Evolutionary conservation across 805 yeast species (phyloP), one percentile per base, ranked within the genome.

Genomic region (Wickerhamiella brachini): DNA sequence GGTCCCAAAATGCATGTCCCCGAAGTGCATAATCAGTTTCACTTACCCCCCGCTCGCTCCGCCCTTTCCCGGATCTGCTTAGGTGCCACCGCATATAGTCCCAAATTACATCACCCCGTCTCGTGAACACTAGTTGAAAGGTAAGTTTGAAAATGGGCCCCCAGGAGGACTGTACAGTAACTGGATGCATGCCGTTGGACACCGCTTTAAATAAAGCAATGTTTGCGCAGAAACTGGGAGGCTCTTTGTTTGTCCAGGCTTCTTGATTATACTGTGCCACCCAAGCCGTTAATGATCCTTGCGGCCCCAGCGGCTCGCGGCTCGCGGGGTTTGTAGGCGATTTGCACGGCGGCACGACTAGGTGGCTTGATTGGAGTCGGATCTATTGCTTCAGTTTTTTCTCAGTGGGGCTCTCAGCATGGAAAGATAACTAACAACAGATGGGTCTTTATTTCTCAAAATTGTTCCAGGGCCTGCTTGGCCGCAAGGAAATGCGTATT

Each of bases 371-470:
- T n/a, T n/a, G n/a, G n/a, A n/a, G n/a, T n/a, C n/a, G n/a, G n/a
- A n/a, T n/a, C n/a, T n/a, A n/a, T n/a, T n/a, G n/a, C n/a, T n/a
- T n/a, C n/a, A n/a, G n/a, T n/a, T n/a, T n/a, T n/a, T n/a, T n/a
- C n/a, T n/a, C n/a, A n/a, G 26, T 24, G 5, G 26, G 26, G 26
- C 8, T 8, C 8, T 41, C 8, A 24, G 5, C 8, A 8, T 24
- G 5, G 26, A 24, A 24, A 24, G 26, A 8, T 5, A 12, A 45
- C 47, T 45, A 45, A 45, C 47, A n/a, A 38, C 44, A 71, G 75
- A 89, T 90, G 97, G 97, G 97, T 78, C 77, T 89, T 73, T 85
- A 88, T 63, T 80, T 89, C 72, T 90, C 97, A 59, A 89, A 87
- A 74, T 80, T 89, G 73, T 84, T 90, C 70, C 82, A 82, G 71